Evolutionary conservation across 208 protist species (phyloP).

Genomic region (Porcisia hertigi): DNA sequence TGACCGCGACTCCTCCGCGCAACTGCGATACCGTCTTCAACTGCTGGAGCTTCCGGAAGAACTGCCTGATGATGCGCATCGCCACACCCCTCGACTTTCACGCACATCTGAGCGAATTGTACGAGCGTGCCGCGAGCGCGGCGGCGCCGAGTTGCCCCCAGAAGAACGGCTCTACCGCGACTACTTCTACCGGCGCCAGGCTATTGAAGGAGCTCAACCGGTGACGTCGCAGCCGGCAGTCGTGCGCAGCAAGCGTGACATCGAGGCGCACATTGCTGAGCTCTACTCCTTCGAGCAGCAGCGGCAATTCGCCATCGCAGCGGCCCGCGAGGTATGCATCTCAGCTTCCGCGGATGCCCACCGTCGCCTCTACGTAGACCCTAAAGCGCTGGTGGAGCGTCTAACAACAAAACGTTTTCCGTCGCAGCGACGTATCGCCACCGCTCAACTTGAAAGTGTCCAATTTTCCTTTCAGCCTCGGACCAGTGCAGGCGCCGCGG

Average conservation of each 20-base stretch:
- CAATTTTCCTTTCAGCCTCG: constrained; percentile 24
- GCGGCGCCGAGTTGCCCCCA: constrained; percentile 32
- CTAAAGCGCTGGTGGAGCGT: constrained; percentile 42
- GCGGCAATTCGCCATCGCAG: constrained; percentile 37
- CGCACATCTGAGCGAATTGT: constrained; percentile 49
- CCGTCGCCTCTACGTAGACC: constrained; percentile 35
- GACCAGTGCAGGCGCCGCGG: constrained; percentile 9
- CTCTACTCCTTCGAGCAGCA: constrained; percentile 54
- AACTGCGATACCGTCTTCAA: constrained; percentile 48
- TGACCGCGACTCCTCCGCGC: constrained; percentile 15
- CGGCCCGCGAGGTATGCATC: constrained; percentile 40
- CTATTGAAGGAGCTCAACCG: not conserved
- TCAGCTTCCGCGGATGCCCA: not conserved
- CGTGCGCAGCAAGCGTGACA: constrained; percentile 37
- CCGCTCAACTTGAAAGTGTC: not conserved
- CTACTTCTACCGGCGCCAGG: constrained; percentile 28
- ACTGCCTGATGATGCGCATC: constrained; percentile 13
- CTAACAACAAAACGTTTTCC: constrained; percentile 23
- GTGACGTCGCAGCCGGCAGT: not conserved
- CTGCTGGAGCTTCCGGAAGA: constrained; percentile 54
- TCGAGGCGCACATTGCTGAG: constrained; percentile 50
- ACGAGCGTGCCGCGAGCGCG: constrained; percentile 32
- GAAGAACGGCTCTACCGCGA: constrained; percentile 58
- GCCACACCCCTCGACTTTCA: constrained; percentile 44
- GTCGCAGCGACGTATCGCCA: constrained; percentile 11